Base-by-base conservation (phyloP, 306 rosid species). In the Sicyos baderoa region DNA sequence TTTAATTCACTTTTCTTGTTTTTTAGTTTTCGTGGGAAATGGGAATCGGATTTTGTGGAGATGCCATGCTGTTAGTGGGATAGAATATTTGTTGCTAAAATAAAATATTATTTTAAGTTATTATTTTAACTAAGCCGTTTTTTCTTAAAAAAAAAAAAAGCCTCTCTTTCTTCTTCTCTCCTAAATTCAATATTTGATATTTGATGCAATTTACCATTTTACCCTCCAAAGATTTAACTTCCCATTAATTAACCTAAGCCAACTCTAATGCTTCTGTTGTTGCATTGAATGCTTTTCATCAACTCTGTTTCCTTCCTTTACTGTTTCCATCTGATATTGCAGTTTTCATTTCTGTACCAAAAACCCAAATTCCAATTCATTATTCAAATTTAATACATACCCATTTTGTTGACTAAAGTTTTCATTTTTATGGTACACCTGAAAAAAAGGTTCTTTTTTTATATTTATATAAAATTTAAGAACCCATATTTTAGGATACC, bases 31-130 rank as follows among this genome's bases (percentile, higher is more conserved):
- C 77, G 61, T 42, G 75, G 76, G 83, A 25, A 25, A 25, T 25
- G 29, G 29, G 29, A 83, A 75, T 83, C 87, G 81, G 83, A 73
- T 48, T 73, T 75, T 72, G 74, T 72, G 83, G 79, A 27, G 71
- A 75, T 79, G 83, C 72, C 83, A 53, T 75, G 55, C 76, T 82
- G 63, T 15, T 79, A 74, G 73, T 75, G 69, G 84, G 79, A 17
- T 19, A 19, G 68, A 71, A 66, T 42, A 16, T 40, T 64, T 64
- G 52, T 29, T 62, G 9, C 61, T 55, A 21, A 25, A 19, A n/a
- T 5, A 50, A 16, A 37, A 37, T 35, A 35, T 35, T 25, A 3
- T 25, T 25, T 25, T 25, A 25, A 25, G 5, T 35, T 16, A 32
- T 32, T 35, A 2, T 37, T 16, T 16, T 35, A 35, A 35, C 7